Percentiles rank a stretch among this genome's conserved stretches.
These are phyloP conservation scores for Trichoderma citrinoviride DNA, from an alignment of 2,329 filamentous ascomycete species.

Conservation along the genomic window DNA sequence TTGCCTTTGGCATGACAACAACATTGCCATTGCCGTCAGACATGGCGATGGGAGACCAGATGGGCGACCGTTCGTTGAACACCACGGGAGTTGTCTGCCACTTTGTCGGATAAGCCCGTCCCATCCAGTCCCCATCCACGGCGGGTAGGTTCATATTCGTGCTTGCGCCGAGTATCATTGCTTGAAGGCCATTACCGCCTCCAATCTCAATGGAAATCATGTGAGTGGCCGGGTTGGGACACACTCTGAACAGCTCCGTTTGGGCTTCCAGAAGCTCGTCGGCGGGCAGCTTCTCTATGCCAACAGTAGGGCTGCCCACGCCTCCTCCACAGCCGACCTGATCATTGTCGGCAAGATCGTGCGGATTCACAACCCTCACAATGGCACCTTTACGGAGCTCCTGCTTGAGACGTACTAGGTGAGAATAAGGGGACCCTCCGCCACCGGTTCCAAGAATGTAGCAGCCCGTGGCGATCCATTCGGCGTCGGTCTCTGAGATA, in stretches of 20 bases:
- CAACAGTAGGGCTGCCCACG: slow-evolving; percentile 59
- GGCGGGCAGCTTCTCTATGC: slow-evolving; percentile 58
- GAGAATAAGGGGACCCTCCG: slow-evolving; percentile 54
- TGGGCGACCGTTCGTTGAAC: slow-evolving; percentile 47
- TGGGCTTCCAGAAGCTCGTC: slow-evolving; percentile 55
- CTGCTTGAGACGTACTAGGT: slow-evolving; percentile 50
- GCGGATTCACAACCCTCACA: slow-evolving; percentile 51
- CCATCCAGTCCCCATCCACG: slow-evolving; percentile 58
- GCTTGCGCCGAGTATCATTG: slow-evolving; percentile 55
- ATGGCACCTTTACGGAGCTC: slow-evolving; percentile 50
- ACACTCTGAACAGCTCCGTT: slow-evolving; percentile 51
- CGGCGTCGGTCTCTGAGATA: slow-evolving; percentile 56
- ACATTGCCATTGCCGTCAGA: slow-evolving; percentile 53
- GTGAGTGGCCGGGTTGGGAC: slow-evolving; percentile 48
- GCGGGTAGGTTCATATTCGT: slow-evolving; percentile 50
- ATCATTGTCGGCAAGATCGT: slow-evolving; percentile 49
- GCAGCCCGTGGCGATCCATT: slow-evolving; percentile 56
- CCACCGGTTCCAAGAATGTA: slow-evolving; percentile 62
- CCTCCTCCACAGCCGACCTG: slow-evolving; percentile 56
- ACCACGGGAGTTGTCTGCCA: slow-evolving; percentile 56
- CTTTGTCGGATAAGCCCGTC: slow-evolving; percentile 52
- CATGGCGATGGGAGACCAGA: slow-evolving; percentile 48
- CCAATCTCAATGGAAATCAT: slow-evolving; percentile 65
- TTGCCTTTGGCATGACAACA: slow-evolving; percentile 47
- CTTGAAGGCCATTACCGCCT: slow-evolving; percentile 62